These are phyloP conservation scores for Phytophthora rubi DNA, from an alignment of 352 stramenopile species.

Conservation along the genomic window DNA sequence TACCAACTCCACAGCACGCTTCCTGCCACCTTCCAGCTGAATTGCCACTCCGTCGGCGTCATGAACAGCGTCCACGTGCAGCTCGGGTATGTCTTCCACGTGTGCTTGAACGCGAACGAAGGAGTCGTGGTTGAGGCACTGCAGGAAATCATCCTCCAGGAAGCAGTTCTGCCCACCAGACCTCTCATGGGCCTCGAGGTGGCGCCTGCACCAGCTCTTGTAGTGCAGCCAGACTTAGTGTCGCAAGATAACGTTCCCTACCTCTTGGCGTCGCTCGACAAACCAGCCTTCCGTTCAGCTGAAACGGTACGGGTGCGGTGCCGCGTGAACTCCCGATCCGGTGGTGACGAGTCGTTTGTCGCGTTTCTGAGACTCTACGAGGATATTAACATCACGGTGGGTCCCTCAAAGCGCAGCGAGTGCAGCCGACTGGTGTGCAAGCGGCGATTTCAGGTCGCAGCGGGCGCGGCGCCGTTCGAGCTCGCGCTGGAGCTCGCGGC, in stretches of 20 bases:
- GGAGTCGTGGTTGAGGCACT: conserved; percentile 12
- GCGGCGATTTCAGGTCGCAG: conserved; percentile 9
- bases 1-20: conserved; percentile 25
- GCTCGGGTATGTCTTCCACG: conserved; percentile 20
- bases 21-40: conserved; percentile 20
- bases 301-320: conserved; percentile 13
- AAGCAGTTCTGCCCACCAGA: not conserved
- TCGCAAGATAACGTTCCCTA: not conserved
- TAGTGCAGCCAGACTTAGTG: not conserved
- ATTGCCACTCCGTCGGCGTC: conserved; percentile 5
- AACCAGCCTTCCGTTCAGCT: conserved; percentile 1
- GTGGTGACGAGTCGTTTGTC: conserved; percentile 1
- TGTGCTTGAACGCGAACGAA: conserved; percentile 14
- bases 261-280: conserved; percentile 10
- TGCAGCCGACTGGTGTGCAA: conserved; percentile 6
- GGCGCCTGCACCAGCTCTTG: not conserved
- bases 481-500: conserved; percentile 7
- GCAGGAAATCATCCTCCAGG: conserved; percentile 15
- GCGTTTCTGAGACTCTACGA: conserved; percentile 19
- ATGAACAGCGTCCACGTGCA: conserved; percentile 18
- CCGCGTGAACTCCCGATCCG: not conserved
- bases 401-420: conserved; percentile 2
- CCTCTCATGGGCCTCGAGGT: not conserved
- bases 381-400: conserved; percentile 13
- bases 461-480: conserved; percentile 4